phyloP scores from a whole-genome alignment of 2,329 filamentous ascomycete species.

The Fusarium nanum region DNA sequence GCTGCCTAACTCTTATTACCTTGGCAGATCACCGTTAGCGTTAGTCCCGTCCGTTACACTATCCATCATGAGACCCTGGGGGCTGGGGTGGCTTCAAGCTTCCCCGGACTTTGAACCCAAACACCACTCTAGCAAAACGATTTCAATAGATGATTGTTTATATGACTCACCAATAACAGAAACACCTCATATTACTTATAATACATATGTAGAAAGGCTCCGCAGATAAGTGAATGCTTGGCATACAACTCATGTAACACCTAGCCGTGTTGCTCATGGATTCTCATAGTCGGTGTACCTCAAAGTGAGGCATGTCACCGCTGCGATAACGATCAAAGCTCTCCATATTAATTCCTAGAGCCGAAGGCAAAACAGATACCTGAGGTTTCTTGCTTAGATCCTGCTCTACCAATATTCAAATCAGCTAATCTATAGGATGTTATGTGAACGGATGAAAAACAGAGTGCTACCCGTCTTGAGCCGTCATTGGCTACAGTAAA shows the following conservation, averaged over 20 bases:
- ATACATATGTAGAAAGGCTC: not conserved
- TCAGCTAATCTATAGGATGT: not conserved
- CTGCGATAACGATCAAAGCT: not conserved
- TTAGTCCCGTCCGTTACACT: not conserved
- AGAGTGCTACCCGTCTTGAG: not conserved
- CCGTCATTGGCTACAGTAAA: not conserved
- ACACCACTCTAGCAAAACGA: not conserved
- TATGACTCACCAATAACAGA: not conserved
- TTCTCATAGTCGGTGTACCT: not conserved
- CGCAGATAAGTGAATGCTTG: fast-evolving
- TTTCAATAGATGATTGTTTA: not conserved
- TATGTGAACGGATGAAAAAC: not conserved
- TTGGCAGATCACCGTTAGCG: not conserved
- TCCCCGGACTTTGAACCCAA: not conserved
- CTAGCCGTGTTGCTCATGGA: not conserved
- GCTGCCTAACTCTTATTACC: not conserved
- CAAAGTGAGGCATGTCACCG: not conserved
- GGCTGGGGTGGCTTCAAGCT: not conserved
- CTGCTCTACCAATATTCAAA: not conserved
- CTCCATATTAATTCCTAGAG: not conserved
- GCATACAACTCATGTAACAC: not conserved
- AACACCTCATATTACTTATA: not conserved
- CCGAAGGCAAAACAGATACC: not conserved
- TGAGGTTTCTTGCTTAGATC: not conserved
- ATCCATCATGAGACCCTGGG: slow-evolving; percentile 12